These are phyloP conservation scores for Suillus discolor DNA, from an alignment of 768 basidiomycete species.

Conservation along the genomic window DNA sequence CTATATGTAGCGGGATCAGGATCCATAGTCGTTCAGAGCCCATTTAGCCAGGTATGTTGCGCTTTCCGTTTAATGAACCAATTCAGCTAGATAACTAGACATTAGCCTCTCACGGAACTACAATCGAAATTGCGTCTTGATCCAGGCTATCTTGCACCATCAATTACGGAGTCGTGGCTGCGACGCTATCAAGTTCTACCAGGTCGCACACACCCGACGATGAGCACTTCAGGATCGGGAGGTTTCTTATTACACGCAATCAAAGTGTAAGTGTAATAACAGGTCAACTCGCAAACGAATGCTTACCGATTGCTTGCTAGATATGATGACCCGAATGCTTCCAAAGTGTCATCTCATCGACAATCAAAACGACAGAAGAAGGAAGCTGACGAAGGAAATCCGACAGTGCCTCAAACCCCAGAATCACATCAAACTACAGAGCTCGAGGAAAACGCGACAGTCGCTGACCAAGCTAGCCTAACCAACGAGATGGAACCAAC, in stretches of 20 bases:
- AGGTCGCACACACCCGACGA: slow-evolving; percentile 92
- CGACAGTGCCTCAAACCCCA: slow-evolving; percentile 5
- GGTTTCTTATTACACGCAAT: slow-evolving; percentile 85
- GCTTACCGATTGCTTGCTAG: slow-evolving; percentile 34
- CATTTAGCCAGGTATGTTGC: slow-evolving; percentile 69
- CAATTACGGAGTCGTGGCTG: slow-evolving; percentile 83
- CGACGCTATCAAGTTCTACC: slow-evolving; percentile 95
- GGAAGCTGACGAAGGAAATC: slow-evolving; percentile 12
- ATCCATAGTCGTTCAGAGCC: slow-evolving; percentile 85
- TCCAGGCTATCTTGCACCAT: slow-evolving; percentile 74
- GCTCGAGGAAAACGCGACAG: neutral
- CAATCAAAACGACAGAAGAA: slow-evolving; percentile 43
- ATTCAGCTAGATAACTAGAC: slow-evolving; percentile 10
- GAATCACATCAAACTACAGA: neutral
- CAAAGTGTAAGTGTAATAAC: slow-evolving; percentile 65
- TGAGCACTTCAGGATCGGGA: slow-evolving; percentile 88
- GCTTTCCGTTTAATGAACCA: slow-evolving; percentile 2
- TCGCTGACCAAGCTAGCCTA: neutral
- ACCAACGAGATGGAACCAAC: neutral
- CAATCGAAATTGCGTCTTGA: slow-evolving; percentile 69
- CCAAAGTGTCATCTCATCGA: slow-evolving; percentile 52
- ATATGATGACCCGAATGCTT: slow-evolving; percentile 67
- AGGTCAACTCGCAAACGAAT: slow-evolving; percentile 3
- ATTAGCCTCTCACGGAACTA: slow-evolving; percentile 73
- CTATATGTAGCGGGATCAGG: slow-evolving; percentile 86